These are phyloP conservation scores for Neofusicoccum kwambonambiense DNA, from an alignment of 2,329 filamentous ascomycete genomes.

Conservation along the genomic window DNA sequence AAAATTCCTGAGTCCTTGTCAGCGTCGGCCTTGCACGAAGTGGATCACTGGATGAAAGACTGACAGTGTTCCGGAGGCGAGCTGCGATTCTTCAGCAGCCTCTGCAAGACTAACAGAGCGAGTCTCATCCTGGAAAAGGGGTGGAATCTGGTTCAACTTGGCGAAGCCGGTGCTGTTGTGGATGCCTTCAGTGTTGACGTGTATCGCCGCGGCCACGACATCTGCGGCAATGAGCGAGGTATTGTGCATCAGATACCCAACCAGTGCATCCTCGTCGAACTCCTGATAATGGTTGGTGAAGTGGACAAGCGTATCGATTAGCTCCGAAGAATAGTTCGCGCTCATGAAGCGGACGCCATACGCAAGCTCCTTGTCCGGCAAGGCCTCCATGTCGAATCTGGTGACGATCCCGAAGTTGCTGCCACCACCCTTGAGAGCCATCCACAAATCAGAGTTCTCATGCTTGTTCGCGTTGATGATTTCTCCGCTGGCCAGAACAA, in stretches of 20 bases:
- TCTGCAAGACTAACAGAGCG: constrained; percentile 24
- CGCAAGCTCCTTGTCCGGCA: neutral
- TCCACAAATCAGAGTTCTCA: constrained; percentile 31
- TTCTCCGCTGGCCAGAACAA: neutral
- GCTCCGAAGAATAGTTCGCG: constrained; percentile 36
- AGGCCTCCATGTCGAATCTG: constrained; percentile 27
- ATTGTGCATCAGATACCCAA: neutral
- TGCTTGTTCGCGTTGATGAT: neutral
- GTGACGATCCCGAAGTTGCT: constrained; percentile 41
- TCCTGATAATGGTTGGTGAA: neutral
- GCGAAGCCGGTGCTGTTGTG: constrained; percentile 24
- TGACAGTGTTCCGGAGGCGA: neutral
- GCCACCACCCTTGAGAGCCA: constrained; percentile 37
- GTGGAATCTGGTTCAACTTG: constrained; percentile 27
- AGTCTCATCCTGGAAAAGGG: constrained; percentile 24
- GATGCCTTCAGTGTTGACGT: neutral
- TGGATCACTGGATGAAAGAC: neutral
- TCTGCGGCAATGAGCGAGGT: neutral
- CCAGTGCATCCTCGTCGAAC: neutral
- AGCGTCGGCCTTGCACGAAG: neutral
- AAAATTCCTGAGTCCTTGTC: constrained; percentile 20
- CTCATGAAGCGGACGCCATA: neutral
- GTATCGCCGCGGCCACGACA: neutral
- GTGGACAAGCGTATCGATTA: constrained; percentile 22
- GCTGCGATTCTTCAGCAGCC: constrained; percentile 23